These are phyloP conservation scores for Juncus effusus DNA, from an alignment of 176 grass and related monocot genomes.

Conservation along the genomic window DNA sequence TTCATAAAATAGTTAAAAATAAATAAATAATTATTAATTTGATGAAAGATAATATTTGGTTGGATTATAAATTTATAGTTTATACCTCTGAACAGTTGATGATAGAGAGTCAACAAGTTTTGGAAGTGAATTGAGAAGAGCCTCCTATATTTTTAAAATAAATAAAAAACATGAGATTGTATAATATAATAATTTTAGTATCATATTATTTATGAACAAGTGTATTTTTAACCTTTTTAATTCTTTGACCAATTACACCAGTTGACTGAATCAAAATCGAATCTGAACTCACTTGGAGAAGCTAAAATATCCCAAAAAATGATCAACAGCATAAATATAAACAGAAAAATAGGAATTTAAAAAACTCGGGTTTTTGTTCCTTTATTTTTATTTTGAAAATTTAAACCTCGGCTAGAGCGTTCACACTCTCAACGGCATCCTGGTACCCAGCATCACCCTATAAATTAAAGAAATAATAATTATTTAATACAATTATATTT, in stretches of 20 bases:
- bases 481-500: constrained; percentile 26
- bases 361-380: background rate
- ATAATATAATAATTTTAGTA: constrained; percentile 20
- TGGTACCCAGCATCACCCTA: constrained; percentile 92
- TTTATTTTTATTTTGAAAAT: background rate
- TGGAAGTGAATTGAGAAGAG: constrained; percentile 90
- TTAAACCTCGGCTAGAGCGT: constrained; percentile 78
- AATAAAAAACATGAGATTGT: constrained; percentile 10
- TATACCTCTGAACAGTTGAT: constrained; percentile 70
- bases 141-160: constrained; percentile 56
- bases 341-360: constrained; percentile 1
- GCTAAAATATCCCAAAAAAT: constrained; percentile 34
- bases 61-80: background rate
- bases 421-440: constrained; percentile 82
- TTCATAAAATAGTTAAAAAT: too few species aligned
- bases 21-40: background rate
- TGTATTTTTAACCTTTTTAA: constrained; percentile 70
- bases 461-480: constrained; percentile 9
- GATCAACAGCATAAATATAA: constrained; percentile 23
- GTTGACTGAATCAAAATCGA: constrained; percentile 87
- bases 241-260: constrained; percentile 94
- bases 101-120: constrained; percentile 73
- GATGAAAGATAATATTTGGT: background rate
- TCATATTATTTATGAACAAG: constrained; percentile 11
- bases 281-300: constrained; percentile 57